Evolutionary conservation across 495 filamentous ascomycete species (phyloP).

Genomic region (Copromyces sp.): DNA sequence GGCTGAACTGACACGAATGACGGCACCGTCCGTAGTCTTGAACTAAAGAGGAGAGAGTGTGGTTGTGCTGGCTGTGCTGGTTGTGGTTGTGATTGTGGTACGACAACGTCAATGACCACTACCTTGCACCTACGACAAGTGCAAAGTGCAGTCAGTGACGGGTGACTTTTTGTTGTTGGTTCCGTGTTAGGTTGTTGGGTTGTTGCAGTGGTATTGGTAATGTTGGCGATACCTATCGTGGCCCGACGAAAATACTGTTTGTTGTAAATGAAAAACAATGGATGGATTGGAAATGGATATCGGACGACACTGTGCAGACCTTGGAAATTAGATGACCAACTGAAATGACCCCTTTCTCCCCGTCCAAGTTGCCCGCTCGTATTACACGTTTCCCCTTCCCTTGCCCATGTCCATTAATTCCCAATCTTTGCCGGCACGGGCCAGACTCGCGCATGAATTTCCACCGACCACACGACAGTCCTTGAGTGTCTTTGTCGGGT

Average conservation of each 20-base stretch:
- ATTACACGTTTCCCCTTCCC: background rate
- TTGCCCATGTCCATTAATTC: background rate
- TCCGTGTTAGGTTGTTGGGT: background rate
- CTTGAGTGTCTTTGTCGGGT: background rate
- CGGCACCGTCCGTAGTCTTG: background rate
- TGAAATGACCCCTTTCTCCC: background rate
- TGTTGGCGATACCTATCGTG: background rate
- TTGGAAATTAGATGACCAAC: background rate
- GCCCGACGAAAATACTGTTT: background rate
- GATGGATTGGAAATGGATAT: background rate
- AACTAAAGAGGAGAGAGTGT: background rate
- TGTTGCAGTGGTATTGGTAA: background rate
- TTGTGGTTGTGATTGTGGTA: background rate
- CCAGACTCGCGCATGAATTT: background rate
- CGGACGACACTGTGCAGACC: background rate
- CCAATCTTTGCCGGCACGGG: background rate
- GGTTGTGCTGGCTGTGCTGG: background rate
- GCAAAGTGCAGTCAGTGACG: background rate
- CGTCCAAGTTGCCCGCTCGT: too few relatives aligned
- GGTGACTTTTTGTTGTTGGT: background rate
- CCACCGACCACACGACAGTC: background rate
- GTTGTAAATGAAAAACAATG: background rate
- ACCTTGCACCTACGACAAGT: background rate
- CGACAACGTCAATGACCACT: background rate
- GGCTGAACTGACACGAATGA: background rate